Base-by-base conservation (phyloP, 768 basidiomycete genomes). In the Leucocoprinus leucothites region DNA sequence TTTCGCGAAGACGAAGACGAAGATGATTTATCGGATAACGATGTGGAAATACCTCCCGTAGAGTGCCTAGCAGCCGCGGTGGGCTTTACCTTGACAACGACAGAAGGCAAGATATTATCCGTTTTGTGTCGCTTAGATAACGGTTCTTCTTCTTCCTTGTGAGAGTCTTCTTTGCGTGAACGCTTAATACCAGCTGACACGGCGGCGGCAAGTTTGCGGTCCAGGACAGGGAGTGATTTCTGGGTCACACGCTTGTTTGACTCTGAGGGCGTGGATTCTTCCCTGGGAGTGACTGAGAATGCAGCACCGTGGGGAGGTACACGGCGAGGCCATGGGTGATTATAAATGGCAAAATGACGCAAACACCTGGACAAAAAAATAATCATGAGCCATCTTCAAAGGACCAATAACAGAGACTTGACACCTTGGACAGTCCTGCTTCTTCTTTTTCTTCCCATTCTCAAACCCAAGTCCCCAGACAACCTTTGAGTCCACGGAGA, bases 391-490 rank as follows among this genome's bases (percentile, higher is more conserved):
- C n/a, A 14, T 16, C 44, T 42, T 46, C 24, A 26, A 34, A 44
- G 16, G 19, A 9, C 19, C 35, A 31, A 21, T 42, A 43, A 57
- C 21, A 46, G 57, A 11, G 50, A 71, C 80, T 59, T 66, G n/a
- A n/a, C n/a, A 92, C 89, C 90, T 77, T 53, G 88, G 87, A 67
- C 90, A 92, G 25, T 89, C 86, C 58, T 82, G 81, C 57, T 81
- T 80, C 57, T 84, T 85, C 63, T 80, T 84, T 67, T 80, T 85
- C 47, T 74, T 74, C 28, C 79, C 71, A 52, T 66, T 73, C 61
- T 84, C 82, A 19, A 78, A 57, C 40, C 73, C 76, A 40, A 86
- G 71, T 19, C 88, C 89, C 86, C 87, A 90, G 34, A 90, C 86
- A 21, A 90, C 80, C 66, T 85, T 76, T 40, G 80, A 81, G 68